Evolutionary conservation across 371 early-diverging fungal genomes (phyloP), one percentile per base, ranked within the genome.

Genomic region (Haplosporangium sp.): DNA sequence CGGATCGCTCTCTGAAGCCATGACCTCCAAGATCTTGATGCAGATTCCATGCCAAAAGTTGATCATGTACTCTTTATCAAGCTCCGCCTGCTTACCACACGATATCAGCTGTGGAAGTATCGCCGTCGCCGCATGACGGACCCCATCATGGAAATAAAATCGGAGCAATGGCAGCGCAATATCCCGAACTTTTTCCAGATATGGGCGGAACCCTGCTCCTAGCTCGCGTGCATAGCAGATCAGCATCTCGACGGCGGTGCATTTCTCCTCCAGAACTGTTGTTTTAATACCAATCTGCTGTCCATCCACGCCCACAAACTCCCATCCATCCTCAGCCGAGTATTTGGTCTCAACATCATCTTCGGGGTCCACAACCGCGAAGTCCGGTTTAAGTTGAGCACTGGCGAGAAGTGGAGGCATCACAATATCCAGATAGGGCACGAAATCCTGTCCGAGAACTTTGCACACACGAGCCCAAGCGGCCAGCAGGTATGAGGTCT

Each of bases 401-500:
- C 91, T 89, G 46, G 83, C 83, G 57, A 98, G 65, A 73, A 98
- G 90, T 14, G 96, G 95, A 40, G 97, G 96, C 93, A 96, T 94
- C 42, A 98, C 97, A 66, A 94, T 86, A 37, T 90, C 88, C 67
- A 98, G 81, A 69, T 94, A 95, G 20, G 98, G 99, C 43, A 92
- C 89, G 87, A 99, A 99, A 59, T 98, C 97, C 18, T 86, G 86
- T 6, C 93, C 96, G 80, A 99, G 89, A 43, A 97, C 93, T 84
- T 93, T 94, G 89, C 98, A 97, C 74, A 98, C 85, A 62, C 99
- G 91, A 42, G 97, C 97, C 99, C 99, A 99, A 38, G 95, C 93
- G 50, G 95, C 91, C 72, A 96, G 86, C 62, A 99, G 86, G 82
- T 97, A 99, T 11, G 95, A 92, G 52, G 89, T 87, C 73, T 94